A percentile compares a stretch with the other conserved stretches of the same genome.
These are phyloP conservation scores for Boletellus emodensis DNA, from an alignment of 768 basidiomycete genomes.

Conservation along the genomic window DNA sequence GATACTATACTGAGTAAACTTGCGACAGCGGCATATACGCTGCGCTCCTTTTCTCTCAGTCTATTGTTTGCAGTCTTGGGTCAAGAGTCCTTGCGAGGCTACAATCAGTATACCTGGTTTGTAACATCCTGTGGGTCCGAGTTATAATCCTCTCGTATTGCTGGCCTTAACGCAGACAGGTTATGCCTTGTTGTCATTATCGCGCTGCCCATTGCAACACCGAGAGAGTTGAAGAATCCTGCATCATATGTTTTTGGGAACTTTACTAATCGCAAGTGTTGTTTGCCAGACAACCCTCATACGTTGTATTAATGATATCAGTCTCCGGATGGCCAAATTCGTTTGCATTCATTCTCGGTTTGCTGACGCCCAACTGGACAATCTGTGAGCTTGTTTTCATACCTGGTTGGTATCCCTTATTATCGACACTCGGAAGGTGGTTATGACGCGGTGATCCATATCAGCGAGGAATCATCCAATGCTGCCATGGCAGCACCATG, in stretches of 20 bases:
- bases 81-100: conserved; percentile 62
- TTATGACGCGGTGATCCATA: no score
- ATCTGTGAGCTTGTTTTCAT: conserved; percentile 14
- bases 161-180: neutral
- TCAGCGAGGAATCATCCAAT: no score
- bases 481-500: no score
- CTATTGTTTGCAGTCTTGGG: conserved; percentile 58
- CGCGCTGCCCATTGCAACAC: conserved; percentile 59
- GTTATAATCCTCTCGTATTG: neutral
- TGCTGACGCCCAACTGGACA: conserved; percentile 45
- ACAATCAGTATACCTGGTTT: conserved; percentile 46
- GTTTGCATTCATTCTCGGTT: conserved; percentile 43
- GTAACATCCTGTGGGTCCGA: conserved; percentile 37
- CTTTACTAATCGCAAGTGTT: conserved; percentile 49
- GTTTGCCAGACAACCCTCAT: neutral
- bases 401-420: neutral
- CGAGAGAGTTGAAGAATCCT: conserved; percentile 53
- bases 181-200: conserved; percentile 38
- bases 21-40: conserved; percentile 55
- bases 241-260: conserved; percentile 58
- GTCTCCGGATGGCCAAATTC: conserved; percentile 42
- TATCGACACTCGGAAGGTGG: conserved; percentile 22
- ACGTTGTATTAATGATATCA: conserved; percentile 5
- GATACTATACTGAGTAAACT: conserved; percentile 34
- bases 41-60: conserved; percentile 57